Percentiles rank a stretch among this genome's conserved stretches.
phyloP scores from a whole-genome alignment of 2,329 filamentous ascomycete genomes.

The Sphaerulina vaccinii region DNA sequence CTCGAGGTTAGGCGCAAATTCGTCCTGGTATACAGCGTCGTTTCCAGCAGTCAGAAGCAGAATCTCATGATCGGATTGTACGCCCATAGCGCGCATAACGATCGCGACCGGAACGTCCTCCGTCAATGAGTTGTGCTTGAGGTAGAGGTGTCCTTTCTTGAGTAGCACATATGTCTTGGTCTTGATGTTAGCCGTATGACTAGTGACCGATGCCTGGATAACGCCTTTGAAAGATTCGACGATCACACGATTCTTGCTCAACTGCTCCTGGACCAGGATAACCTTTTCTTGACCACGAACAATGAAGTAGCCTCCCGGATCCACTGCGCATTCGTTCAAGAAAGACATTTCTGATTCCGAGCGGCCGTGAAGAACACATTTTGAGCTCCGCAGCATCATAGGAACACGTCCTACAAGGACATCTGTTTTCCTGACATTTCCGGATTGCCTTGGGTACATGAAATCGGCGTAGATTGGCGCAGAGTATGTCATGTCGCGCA shows the following conservation, averaged over 20 bases:
- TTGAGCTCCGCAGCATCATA: constrained; percentile 94
- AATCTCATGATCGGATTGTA: constrained; percentile 93
- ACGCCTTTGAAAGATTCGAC: constrained; percentile 94
- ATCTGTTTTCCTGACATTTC: constrained; percentile 68
- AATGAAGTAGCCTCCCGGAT: constrained; percentile 97
- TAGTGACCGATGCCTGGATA: constrained; percentile 93
- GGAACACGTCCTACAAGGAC: constrained; percentile 87
- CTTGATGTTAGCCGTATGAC: constrained; percentile 95
- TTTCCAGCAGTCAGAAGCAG: constrained; percentile 85
- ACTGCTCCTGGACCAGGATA: constrained; percentile 94
- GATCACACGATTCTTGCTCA: constrained; percentile 99
- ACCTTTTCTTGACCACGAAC: constrained; percentile 98
- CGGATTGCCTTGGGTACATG: constrained; percentile 79
- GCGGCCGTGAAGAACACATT: constrained; percentile 81
- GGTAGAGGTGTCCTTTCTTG: constrained; percentile 86
- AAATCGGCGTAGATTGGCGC: constrained; percentile 93
- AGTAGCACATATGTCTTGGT: constrained; percentile 95
- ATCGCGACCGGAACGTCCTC: constrained; percentile 96
- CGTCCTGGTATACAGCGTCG: constrained; percentile 86
- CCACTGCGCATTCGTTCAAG: constrained; percentile 92
- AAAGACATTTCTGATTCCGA: constrained; percentile 84
- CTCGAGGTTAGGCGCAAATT: constrained; percentile 93
- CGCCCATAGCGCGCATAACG: constrained; percentile 86
- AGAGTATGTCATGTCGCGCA: constrained; percentile 97
- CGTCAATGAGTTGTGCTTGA: constrained; percentile 88